Evolutionary conservation across 306 rosid species (phyloP), one percentile per base, ranked within the genome.

Genomic region (Gastrolobium villosum): DNA sequence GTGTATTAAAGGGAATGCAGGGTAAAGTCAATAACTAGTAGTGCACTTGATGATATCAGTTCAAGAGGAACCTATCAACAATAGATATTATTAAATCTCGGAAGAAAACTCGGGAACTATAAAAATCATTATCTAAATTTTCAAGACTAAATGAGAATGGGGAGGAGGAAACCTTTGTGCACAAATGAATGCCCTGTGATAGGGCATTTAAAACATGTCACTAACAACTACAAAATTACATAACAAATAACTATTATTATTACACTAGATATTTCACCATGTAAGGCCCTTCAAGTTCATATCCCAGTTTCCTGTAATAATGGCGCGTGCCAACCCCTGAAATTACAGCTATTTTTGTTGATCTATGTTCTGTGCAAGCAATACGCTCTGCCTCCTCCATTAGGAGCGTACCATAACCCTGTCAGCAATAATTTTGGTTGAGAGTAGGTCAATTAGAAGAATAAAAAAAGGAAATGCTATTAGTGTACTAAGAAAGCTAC

Each of bases 241-340:
- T 59, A 64, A 7, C 55, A 78, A 70, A 70, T 41, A 44, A 14
- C 54, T 41, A 36, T 57, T 49, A 3, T 48, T 62, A 48, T 88
- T 72, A 85, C 57, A 69, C 74, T 14, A 95, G 88, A 69, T 74
- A 72, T 91, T 95, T 95, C 55, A 93, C 94, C 99, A 95, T 93
- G 93, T 95, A 95, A 75, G 99, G 99, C 11, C 99, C 98, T 82
- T 95, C 97, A 73, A 95, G 97, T 76, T 95, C 97, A 67, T 95
- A 93, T 1, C 99, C 98, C 80, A 95, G 59, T 79, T 92, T 95
- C 79, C 97, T 82, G 80, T 93, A 95, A 61, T 93, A 95, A 84
- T 95, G 98, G 59, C 98, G 97, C 4, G 99, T 95, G 66, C 99
- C 99, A 37, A 93, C 94, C 34, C 99, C 99, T 2, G 99, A 95